Evolutionary conservation across 2,329 filamentous ascomycete genomes (phyloP).

Genomic region (Ascochyta fabae): DNA sequence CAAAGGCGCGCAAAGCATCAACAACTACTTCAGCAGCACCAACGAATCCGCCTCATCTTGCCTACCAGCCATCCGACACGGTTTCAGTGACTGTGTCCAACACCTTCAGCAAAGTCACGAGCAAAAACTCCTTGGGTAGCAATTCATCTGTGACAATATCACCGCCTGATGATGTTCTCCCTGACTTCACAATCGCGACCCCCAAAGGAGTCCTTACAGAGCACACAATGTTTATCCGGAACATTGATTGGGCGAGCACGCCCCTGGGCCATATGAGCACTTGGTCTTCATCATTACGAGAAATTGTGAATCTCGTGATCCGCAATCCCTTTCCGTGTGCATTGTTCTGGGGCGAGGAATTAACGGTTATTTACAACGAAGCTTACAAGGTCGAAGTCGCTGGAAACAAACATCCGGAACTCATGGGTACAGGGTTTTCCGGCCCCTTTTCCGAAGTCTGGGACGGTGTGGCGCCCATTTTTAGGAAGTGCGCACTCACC

Average conservation of each 20-base stretch:
- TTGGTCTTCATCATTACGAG: conserved; percentile 58
- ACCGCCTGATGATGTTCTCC: conserved; percentile 29
- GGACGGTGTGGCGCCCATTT: conserved; percentile 45
- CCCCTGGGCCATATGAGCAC: conserved; percentile 55
- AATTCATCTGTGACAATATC: conserved; percentile 31
- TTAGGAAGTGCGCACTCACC: conserved; percentile 38
- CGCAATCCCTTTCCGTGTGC: conserved; percentile 39
- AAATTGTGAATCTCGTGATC: conserved; percentile 45
- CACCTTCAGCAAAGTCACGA: conserved; percentile 21
- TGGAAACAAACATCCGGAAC: conserved; percentile 38
- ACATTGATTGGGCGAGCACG: conserved; percentile 57
- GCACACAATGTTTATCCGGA: conserved; percentile 48
- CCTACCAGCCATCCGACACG: conserved; percentile 16
- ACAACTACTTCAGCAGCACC: conserved; percentile 12
- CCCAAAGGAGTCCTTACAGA: conserved; percentile 38
- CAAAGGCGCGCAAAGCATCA: conserved; percentile 12
- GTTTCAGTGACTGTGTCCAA: conserved; percentile 7
- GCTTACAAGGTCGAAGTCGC: conserved; percentile 44
- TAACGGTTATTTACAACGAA: conserved; percentile 51
- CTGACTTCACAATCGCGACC: conserved; percentile 37
- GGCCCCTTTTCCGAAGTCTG: conserved; percentile 50
- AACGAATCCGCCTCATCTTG: not conserved
- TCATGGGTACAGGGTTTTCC: conserved; percentile 42
- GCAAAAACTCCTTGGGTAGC: conserved; percentile 25
- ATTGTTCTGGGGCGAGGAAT: conserved; percentile 52